phyloP scores from a whole-genome alignment of 2,329 filamentous ascomycete genomes.

The Cladosporium sp. region DNA sequence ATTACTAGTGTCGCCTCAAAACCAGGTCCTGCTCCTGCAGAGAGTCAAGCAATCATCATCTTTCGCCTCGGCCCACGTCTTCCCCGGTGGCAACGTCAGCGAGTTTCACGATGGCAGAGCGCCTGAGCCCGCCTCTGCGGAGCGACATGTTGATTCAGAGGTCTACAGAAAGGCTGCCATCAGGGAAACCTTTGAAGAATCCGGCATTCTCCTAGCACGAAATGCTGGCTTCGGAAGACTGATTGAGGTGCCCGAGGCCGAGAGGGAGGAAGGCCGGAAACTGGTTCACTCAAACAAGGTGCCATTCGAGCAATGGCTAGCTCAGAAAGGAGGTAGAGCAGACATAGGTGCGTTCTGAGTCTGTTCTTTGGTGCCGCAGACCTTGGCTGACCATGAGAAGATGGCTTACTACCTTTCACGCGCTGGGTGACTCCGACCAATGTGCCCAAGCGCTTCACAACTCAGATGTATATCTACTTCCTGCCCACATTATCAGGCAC shows the following conservation, averaged over 20 bases:
- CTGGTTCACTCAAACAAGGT: conserved; percentile 61
- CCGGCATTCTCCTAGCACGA: conserved; percentile 72
- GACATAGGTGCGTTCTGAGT: conserved; percentile 53
- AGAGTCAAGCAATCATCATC: conserved; percentile 75
- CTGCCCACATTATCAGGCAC: conserved; percentile 51
- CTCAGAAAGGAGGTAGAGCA: conserved; percentile 50
- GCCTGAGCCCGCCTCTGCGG: conserved; percentile 44
- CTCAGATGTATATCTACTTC: conserved; percentile 95
- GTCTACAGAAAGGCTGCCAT: conserved; percentile 79
- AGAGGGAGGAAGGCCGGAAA: conserved; percentile 60
- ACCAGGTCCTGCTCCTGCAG: conserved; percentile 82
- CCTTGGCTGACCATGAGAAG: conserved; percentile 30
- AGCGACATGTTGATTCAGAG: conserved; percentile 62
- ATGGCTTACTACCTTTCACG: conserved; percentile 72
- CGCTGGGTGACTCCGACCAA: conserved; percentile 81
- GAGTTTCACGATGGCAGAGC: conserved; percentile 65
- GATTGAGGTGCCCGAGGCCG: conserved; percentile 53
- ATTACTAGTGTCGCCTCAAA: conserved; percentile 75
- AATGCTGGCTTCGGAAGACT: conserved; percentile 47
- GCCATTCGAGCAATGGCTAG: conserved; percentile 62
- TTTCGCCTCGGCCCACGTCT: conserved; percentile 90
- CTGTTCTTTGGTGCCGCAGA: neutral
- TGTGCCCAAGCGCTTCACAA: conserved; percentile 73
- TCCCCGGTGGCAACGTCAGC: conserved; percentile 83
- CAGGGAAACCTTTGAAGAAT: conserved; percentile 91